Percentiles rank a stretch among this genome's conserved stretches.
Conservation (phyloP, 768 basidiomycete species). For the Boletellus sp. region DNA sequence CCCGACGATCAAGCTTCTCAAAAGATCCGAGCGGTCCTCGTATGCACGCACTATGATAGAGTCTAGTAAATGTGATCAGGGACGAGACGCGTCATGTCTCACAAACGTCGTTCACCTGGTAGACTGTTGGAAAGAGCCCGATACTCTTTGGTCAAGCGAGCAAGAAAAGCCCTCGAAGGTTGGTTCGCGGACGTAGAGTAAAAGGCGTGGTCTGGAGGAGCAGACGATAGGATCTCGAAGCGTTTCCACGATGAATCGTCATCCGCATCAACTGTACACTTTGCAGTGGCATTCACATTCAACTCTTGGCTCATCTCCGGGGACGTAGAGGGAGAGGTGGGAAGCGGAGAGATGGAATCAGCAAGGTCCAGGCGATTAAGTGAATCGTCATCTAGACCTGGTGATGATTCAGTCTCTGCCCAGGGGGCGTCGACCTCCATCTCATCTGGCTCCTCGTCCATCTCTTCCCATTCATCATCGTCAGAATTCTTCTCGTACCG, state of each 20-base stretch:
- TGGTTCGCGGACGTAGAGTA: conserved; percentile 55
- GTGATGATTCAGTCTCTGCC: conserved; percentile 22
- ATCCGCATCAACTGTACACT: conserved; percentile 30
- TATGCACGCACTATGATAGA: conserved; percentile 87
- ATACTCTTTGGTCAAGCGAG: conserved; percentile 81
- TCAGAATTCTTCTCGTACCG: conserved; percentile 29
- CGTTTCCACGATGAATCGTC: conserved; percentile 61
- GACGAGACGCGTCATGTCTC: background rate
- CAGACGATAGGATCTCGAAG: conserved; percentile 75
- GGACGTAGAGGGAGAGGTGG: conserved; percentile 29
- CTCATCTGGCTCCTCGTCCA: conserved; percentile 30
- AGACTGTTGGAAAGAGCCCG: conserved; percentile 72
- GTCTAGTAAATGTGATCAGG: conserved; percentile 41
- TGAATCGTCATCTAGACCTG: conserved; percentile 16
- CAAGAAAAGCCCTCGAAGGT: conserved; percentile 69
- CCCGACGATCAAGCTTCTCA: conserved; percentile 87
- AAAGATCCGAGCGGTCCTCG: conserved; percentile 83
- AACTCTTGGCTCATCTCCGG: conserved; percentile 33
- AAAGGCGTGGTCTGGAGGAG: conserved; percentile 83
- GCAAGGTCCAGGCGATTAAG: conserved; percentile 18
- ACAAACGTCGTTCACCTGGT: conserved; percentile 57
- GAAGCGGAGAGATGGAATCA: conserved; percentile 23
- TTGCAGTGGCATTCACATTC: conserved; percentile 23
- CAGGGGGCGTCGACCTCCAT: conserved; percentile 37
- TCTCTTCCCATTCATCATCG: conserved; percentile 41